phyloP scores from a whole-genome alignment of 371 early-diverging fungal genomes.

The Apophysomyces trapeziformis region DNA sequence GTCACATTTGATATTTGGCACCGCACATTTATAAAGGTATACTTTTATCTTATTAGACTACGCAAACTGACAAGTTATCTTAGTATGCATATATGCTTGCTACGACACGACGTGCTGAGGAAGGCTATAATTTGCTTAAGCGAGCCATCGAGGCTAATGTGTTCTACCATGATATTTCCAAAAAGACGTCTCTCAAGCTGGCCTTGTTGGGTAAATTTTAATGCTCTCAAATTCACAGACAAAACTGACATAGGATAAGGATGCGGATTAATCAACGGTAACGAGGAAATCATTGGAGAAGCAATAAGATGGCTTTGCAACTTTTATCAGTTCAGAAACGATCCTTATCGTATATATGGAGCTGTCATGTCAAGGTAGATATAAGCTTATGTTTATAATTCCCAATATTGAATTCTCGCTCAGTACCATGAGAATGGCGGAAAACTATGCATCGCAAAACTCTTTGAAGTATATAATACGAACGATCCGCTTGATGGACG shows the following conservation, averaged over 20 bases:
- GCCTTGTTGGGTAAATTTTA: conserved; percentile 61
- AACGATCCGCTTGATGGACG: conserved; percentile 53
- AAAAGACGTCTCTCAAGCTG: conserved; percentile 54
- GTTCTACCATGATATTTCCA: conserved; percentile 62
- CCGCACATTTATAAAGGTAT: conserved; percentile 63
- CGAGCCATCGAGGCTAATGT: conserved; percentile 66
- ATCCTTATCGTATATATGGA: conserved; percentile 61
- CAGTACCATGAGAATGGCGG: conserved; percentile 12
- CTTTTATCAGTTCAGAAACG: conserved; percentile 43
- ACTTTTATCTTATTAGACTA: not conserved
- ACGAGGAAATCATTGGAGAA: conserved; percentile 44
- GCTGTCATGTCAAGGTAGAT: conserved; percentile 51
- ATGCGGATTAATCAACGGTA: conserved; percentile 47
- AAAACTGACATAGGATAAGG: conserved; percentile 33
- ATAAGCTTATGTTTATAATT: not conserved
- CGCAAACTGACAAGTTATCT: not conserved
- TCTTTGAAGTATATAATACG: conserved; percentile 55
- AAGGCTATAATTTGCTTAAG: conserved; percentile 67
- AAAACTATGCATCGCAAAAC: conserved; percentile 28
- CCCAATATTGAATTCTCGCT: not conserved
- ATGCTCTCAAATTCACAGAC: not conserved
- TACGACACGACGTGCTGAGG: conserved; percentile 57
- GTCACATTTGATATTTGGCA: conserved; percentile 69
- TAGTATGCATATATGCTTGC: conserved; percentile 69
- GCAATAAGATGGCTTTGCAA: conserved; percentile 54